Conservation (phyloP, 2,329 filamentous ascomycete species). For the Aspergillus sp. region DNA sequence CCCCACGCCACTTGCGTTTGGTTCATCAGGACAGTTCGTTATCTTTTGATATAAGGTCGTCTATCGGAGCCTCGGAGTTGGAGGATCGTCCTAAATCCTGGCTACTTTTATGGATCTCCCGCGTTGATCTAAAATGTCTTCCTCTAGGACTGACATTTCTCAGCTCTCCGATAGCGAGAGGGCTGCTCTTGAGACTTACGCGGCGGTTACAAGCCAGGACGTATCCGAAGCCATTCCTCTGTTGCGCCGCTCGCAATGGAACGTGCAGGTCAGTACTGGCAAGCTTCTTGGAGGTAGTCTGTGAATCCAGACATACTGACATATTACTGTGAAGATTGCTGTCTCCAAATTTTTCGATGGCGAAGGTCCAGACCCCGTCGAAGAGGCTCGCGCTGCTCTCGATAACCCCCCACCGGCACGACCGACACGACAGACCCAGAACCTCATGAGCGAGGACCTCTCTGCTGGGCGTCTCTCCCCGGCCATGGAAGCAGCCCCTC, state of each 20-base stretch:
- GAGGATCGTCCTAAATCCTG: neutral
- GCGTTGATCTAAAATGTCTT: constrained; percentile 36
- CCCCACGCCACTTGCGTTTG: neutral
- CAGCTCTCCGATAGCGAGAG: constrained; percentile 73
- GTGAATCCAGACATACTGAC: constrained; percentile 6
- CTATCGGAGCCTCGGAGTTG: neutral
- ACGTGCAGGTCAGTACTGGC: constrained; percentile 61
- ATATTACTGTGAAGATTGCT: constrained; percentile 60
- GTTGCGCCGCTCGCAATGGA: constrained; percentile 86
- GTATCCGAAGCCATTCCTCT: constrained; percentile 68
- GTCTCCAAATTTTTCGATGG: constrained; percentile 98
- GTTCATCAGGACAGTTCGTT: neutral
- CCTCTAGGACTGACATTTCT: constrained; percentile 47
- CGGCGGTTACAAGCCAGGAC: constrained; percentile 78
- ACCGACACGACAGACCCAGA: constrained; percentile 61
- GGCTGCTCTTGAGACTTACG: constrained; percentile 79
- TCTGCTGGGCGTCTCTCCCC: constrained; percentile 22
- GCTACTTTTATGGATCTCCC: constrained; percentile 15
- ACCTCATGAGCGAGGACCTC: constrained; percentile 51
- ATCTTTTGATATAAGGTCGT: neutral
- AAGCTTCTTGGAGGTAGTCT: neutral
- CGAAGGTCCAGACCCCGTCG: constrained; percentile 73
- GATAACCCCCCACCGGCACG: constrained; percentile 54
- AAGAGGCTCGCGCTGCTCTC: constrained; percentile 64
- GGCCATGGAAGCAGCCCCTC: constrained; percentile 62